Evolutionary conservation across 768 basidiomycete genomes (phyloP).

Genomic region (Solioccasus polychromus): DNA sequence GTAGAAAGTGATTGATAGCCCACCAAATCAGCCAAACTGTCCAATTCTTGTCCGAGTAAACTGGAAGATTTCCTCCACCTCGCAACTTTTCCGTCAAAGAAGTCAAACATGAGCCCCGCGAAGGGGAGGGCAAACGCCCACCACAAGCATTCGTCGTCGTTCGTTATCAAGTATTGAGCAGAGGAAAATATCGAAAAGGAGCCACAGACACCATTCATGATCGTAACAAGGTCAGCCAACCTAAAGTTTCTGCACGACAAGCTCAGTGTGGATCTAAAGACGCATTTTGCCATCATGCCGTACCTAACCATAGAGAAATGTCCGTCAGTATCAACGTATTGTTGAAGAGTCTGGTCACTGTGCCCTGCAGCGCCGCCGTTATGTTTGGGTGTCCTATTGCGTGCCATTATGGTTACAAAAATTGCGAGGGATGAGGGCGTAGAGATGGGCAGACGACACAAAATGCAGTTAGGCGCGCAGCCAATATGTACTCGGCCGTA

Average conservation of each 20-base stretch:
- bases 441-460: slow-evolving; percentile 29
- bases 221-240: slow-evolving; percentile 95
- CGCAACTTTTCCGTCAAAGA: slow-evolving; percentile 96
- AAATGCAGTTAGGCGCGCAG: slow-evolving; percentile 16
- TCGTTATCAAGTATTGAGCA: slow-evolving; percentile 79
- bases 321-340: slow-evolving; percentile 86
- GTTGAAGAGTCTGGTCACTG: slow-evolving; percentile 52
- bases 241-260: slow-evolving; percentile 78
- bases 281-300: slow-evolving; percentile 5
- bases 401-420: slow-evolving; percentile 18
- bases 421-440: neutral
- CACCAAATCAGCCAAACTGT: slow-evolving; percentile 94
- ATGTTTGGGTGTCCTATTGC: slow-evolving; percentile 27
- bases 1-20: slow-evolving; percentile 2
- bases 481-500: slow-evolving; percentile 5
- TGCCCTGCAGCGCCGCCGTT: slow-evolving; percentile 16
- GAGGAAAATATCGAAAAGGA: slow-evolving; percentile 93
- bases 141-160: slow-evolving; percentile 79
- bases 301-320: slow-evolving; percentile 98
- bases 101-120: slow-evolving; percentile 96
- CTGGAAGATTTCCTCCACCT: slow-evolving; percentile 95
- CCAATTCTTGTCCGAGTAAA: slow-evolving; percentile 96
- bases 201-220: slow-evolving; percentile 99
- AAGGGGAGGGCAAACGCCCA: slow-evolving; percentile 86
- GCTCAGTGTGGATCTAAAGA: slow-evolving; percentile 18